These are phyloP conservation scores for Ophiostoma tasmaniense DNA, from an alignment of 2,329 filamentous ascomycete species.

Conservation along the genomic window DNA sequence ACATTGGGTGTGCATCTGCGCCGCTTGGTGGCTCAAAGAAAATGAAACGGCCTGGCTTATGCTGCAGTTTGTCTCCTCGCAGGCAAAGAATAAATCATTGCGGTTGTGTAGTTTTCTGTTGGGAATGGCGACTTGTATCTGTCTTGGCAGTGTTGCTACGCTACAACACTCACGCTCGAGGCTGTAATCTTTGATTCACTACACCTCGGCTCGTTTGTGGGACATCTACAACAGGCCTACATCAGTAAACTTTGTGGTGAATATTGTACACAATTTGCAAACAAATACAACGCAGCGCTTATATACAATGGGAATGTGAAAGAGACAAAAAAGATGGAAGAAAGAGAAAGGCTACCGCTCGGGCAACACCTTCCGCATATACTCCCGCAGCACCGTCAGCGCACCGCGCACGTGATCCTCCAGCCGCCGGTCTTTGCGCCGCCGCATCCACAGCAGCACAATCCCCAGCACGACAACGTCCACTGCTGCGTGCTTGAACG, in stretches of 20 bases:
- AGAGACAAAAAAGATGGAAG: background rate
- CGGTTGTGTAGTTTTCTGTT: too few species aligned
- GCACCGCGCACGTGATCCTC: conserved; percentile 66
- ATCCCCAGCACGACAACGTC: conserved; percentile 60
- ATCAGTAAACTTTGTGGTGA: background rate
- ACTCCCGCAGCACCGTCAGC: conserved; percentile 49
- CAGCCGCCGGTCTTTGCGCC: conserved; percentile 59
- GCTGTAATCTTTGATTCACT: too few species aligned
- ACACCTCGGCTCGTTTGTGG: background rate
- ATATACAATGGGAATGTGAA: background rate
- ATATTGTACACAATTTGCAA: background rate
- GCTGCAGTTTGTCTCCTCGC: too few species aligned
- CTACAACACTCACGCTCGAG: too few species aligned
- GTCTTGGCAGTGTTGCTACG: too few species aligned
- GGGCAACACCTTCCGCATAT: conserved; percentile 50
- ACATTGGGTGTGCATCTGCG: too few species aligned
- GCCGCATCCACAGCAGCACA: conserved; percentile 63
- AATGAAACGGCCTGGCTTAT: too few species aligned
- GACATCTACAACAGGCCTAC: background rate
- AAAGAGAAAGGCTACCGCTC: background rate
- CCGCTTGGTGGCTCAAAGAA: too few species aligned
- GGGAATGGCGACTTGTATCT: too few species aligned
- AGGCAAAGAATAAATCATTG: too few species aligned
- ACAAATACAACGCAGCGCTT: background rate
- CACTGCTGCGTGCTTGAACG: conserved; percentile 63